These are phyloP conservation scores for Theileria luwenshuni DNA, from an alignment of 169 alveolate species.

Conservation along the genomic window DNA sequence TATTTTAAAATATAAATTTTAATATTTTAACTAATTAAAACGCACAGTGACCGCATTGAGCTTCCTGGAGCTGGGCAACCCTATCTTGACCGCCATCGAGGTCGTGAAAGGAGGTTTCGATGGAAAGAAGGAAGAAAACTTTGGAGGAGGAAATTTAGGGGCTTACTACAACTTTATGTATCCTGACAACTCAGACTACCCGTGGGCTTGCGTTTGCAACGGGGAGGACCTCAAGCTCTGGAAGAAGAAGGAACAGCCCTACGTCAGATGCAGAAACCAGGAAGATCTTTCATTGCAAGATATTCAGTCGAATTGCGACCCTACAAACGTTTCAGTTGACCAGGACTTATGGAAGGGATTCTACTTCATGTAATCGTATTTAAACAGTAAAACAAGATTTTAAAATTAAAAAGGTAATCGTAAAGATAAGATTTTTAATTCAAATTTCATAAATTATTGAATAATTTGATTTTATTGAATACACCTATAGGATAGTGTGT, in stretches of 20 bases:
- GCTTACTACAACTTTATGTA: conserved; percentile 71
- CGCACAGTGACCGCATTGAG: conserved; percentile 16
- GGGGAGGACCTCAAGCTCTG: conserved; percentile 63
- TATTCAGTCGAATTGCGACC: conserved; percentile 73
- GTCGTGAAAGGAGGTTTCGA: conserved; percentile 31
- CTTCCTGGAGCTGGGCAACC: conserved; percentile 20
- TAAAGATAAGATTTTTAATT: background rate
- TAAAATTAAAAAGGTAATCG: too few relatives aligned
- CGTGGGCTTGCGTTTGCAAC: conserved; percentile 82
- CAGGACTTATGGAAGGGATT: conserved; percentile 41
- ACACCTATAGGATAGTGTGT: background rate
- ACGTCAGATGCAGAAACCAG: conserved; percentile 76
- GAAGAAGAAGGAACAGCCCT: conserved; percentile 65
- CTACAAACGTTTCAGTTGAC: conserved; percentile 45
- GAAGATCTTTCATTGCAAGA: conserved; percentile 74
- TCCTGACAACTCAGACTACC: conserved; percentile 77
- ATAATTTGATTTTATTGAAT: background rate
- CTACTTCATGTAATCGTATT: background rate
- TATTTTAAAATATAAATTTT: too few relatives aligned
- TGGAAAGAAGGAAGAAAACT: conserved; percentile 59
- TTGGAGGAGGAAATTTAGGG: conserved; percentile 68
- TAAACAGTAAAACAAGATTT: too few relatives aligned
- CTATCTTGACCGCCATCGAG: conserved; percentile 26
- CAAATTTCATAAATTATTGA: background rate
- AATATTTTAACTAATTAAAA: background rate